phyloP scores from a whole-genome alignment of 495 filamentous ascomycete species.

The Polyplosphaeria fusca region DNA sequence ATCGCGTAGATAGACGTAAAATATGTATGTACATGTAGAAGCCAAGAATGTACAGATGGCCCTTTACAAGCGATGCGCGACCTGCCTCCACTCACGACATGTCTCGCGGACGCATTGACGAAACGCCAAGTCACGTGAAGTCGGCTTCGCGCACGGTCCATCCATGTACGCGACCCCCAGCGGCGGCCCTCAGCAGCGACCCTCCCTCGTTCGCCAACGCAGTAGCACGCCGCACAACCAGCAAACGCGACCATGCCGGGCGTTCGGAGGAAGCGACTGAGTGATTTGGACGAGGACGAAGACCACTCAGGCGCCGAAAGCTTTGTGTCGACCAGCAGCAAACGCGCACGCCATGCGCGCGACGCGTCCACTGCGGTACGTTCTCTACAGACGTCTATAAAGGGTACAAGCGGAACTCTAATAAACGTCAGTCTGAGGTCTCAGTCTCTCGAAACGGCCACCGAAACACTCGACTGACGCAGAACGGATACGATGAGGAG shows the following conservation, averaged over 20 bases:
- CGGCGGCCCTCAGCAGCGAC: no score
- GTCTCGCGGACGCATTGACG: no score
- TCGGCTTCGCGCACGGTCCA: no score
- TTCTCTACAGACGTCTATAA: no score
- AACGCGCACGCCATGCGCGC: conserved; percentile 32
- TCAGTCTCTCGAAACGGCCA: conserved; percentile 19
- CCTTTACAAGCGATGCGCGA: no score
- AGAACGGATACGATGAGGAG: conserved; percentile 24
- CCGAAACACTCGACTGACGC: conserved; percentile 9
- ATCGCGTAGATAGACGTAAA: conserved; percentile 1
- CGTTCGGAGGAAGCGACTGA: background rate
- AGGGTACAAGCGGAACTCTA: background rate
- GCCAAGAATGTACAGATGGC: background rate
- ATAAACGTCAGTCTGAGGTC: background rate
- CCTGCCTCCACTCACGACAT: no score
- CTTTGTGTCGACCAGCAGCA: conserved; percentile 22
- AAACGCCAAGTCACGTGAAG: no score
- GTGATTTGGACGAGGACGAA: conserved; percentile 23
- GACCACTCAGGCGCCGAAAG: conserved; percentile 8
- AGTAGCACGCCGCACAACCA: no score
- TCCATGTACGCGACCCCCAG: no score
- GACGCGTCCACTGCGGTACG: conserved; percentile 22
- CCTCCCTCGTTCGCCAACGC: no score
- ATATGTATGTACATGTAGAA: conserved; percentile 5
- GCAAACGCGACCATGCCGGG: background rate